Evolutionary conservation across 2,329 filamentous ascomycete genomes (phyloP).

Genomic region (Myriosclerotinia curreyana): DNA sequence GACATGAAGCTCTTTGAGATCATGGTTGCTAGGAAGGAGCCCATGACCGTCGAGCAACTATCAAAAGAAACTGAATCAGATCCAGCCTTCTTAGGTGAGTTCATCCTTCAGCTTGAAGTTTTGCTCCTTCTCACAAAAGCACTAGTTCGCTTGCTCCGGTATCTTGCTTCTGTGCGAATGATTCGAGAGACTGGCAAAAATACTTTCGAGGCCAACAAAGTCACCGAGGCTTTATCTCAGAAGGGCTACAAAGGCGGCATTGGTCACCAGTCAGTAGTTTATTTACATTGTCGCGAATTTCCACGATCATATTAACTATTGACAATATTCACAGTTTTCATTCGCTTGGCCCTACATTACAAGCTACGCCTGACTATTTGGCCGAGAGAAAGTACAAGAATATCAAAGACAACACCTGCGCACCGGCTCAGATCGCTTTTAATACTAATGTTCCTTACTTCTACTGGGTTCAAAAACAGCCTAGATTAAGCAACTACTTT

Average conservation of each 20-base stretch:
- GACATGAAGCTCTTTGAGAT: slow-evolving; percentile 17
- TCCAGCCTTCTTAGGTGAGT: slow-evolving; percentile 11
- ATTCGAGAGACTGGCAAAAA: slow-evolving; percentile 15
- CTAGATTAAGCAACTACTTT: slow-evolving; percentile 3
- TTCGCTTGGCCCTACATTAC: not conserved
- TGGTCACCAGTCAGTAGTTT: slow-evolving; percentile 10
- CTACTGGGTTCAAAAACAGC: slow-evolving; percentile 5
- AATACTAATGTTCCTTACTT: slow-evolving; percentile 2
- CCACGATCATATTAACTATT: not conserved
- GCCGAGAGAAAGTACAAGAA: not conserved
- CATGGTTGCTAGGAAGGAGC: not conserved
- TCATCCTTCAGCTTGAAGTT: not conserved
- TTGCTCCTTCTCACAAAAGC: not conserved
- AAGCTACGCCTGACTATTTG: slow-evolving; percentile 13
- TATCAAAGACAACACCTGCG: slow-evolving; percentile 6
- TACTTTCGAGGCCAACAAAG: slow-evolving; percentile 7
- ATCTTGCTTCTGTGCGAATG: slow-evolving; percentile 19
- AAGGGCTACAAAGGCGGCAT: not conserved
- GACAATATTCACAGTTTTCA: not conserved
- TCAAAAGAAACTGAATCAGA: slow-evolving; percentile 8
- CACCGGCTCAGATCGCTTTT: slow-evolving; percentile 6
- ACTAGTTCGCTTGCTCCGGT: slow-evolving; percentile 12
- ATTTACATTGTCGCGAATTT: not conserved
- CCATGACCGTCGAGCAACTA: slow-evolving; percentile 7
- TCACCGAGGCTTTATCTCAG: slow-evolving; percentile 6